phyloP scores from a whole-genome alignment of 2,329 filamentous ascomycete genomes.

The Claviceps arundinis region DNA sequence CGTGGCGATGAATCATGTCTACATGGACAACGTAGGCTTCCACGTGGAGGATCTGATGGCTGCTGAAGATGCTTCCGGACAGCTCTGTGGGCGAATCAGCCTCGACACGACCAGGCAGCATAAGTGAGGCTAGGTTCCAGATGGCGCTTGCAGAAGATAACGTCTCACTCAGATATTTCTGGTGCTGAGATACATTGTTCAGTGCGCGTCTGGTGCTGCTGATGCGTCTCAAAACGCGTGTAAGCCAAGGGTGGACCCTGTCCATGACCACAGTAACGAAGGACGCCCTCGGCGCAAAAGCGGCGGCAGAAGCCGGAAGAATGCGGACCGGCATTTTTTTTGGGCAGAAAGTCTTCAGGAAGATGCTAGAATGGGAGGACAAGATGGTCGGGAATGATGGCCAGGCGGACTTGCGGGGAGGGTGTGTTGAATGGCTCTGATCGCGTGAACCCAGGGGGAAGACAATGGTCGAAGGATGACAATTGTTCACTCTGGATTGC shows the following conservation, averaged over 20 bases:
- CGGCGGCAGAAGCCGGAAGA: conserved; percentile 86
- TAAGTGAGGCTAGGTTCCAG: conserved; percentile 86
- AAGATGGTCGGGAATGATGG: too few relatives aligned
- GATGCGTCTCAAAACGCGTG: conserved; percentile 89
- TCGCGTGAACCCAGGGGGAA: too few relatives aligned
- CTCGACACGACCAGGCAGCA: conserved; percentile 83
- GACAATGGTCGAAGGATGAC: too few relatives aligned
- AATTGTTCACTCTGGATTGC: too few relatives aligned
- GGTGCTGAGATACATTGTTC: conserved; percentile 93
- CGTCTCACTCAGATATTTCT: conserved; percentile 87
- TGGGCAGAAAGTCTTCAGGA: background rate
- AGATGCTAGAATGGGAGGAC: too few relatives aligned
- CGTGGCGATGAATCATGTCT: conserved; percentile 95
- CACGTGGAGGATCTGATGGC: conserved; percentile 84
- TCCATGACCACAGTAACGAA: conserved; percentile 90
- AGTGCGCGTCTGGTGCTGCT: conserved; percentile 93
- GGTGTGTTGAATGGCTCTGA: too few relatives aligned
- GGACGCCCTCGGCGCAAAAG: conserved; percentile 81
- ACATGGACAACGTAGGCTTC: conserved; percentile 98
- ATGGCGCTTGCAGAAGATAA: conserved; percentile 81
- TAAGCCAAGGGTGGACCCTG: conserved; percentile 93
- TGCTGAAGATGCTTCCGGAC: conserved; percentile 67
- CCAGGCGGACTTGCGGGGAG: too few relatives aligned
- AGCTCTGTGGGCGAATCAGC: conserved; percentile 72
- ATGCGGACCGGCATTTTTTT: conserved; percentile 74